Evolutionary conservation across 192 early-diverging fungal species (phyloP).

Genomic region (Coemansia sp.): DNA sequence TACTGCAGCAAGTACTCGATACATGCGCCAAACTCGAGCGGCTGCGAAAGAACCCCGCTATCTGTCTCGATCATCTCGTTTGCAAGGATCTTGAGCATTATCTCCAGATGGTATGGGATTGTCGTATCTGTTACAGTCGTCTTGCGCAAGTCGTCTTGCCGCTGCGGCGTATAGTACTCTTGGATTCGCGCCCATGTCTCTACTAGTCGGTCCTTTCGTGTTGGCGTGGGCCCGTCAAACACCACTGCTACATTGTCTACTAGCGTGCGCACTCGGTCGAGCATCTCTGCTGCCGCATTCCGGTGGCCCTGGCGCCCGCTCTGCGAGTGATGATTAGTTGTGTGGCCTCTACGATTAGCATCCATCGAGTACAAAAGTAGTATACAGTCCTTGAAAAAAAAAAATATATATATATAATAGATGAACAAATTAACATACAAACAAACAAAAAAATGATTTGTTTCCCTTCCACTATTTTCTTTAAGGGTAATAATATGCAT

Average conservation of each 20-base stretch:
- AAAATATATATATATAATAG: no score
- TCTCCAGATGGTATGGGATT: conserved; percentile 47
- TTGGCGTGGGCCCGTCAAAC: conserved; percentile 34
- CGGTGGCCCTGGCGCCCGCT: background rate
- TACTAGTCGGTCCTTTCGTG: conserved; percentile 30
- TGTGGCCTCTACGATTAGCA: background rate
- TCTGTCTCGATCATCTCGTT: conserved; percentile 27
- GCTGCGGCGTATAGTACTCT: conserved; percentile 33
- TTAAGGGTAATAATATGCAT: no score
- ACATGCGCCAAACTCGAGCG: conserved; percentile 48
- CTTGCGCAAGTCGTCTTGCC: conserved; percentile 23
- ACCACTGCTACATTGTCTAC: conserved; percentile 40
- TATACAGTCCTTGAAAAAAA: background rate
- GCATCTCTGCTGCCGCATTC: conserved; percentile 7
- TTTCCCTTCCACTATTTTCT: no score
- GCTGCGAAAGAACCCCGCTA: conserved; percentile 12
- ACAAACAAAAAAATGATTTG: no score
- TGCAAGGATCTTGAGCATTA: conserved; percentile 26
- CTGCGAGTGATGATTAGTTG: background rate
- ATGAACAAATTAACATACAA: no score
- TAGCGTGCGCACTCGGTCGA: conserved; percentile 24
- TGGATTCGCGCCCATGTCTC: conserved; percentile 50
- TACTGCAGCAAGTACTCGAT: conserved; percentile 49
- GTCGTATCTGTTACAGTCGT: conserved; percentile 28
- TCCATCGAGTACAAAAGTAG: background rate